Base-by-base conservation (phyloP, 202 grass and related monocot species). In the Panicum virgatum region DNA sequence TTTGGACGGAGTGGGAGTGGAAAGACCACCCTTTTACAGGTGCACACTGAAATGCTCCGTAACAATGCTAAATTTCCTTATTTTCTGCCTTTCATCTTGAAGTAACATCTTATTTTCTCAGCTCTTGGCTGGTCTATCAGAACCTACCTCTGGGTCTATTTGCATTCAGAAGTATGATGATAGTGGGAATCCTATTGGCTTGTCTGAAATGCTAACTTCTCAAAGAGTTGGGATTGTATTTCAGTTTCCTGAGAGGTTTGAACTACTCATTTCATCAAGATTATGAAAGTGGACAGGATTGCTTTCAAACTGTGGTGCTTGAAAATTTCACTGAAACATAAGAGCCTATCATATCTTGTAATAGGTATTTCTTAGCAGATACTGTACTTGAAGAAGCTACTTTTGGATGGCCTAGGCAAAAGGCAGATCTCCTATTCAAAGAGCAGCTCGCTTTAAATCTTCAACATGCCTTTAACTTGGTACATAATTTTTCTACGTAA, bases 1-100 rank as follows among this genome's bases (percentile, higher is more conserved):
- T 98, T 96, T 90, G 92, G 96, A 74, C 73, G 85, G 75, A 98
- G 89, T 44, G 91, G 92, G 78, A 92, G 92, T 66, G 91, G 96
- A 69, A 96, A 98, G 83, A 93, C 92, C 8, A 98, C 96, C 79
- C 91, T 98, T 74, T 98, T 98, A 81, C 91, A 98, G 91, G 91
- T 90, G 56, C 73, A 74, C 51, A 58, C 9, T 66, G 42, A 58
- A 73, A 39, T 32, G 4, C 18, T 44, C 7, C 39, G 36, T 83
- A n/a, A 0, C 30, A 40, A 77, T 63, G 26, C 80, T 38, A 6
- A 29, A 52, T 56, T 77, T 37, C 11, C 7, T 62, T 76, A 4
- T 45, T 32, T 43, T 72, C 10, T 71, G 53, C 58, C 16, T 39
- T 78, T 60, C 32, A 37, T 91, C 62, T 76, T 69, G 42, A 62